phyloP scores from a whole-genome alignment of 208 protist species.

The Crithidia sp. region DNA sequence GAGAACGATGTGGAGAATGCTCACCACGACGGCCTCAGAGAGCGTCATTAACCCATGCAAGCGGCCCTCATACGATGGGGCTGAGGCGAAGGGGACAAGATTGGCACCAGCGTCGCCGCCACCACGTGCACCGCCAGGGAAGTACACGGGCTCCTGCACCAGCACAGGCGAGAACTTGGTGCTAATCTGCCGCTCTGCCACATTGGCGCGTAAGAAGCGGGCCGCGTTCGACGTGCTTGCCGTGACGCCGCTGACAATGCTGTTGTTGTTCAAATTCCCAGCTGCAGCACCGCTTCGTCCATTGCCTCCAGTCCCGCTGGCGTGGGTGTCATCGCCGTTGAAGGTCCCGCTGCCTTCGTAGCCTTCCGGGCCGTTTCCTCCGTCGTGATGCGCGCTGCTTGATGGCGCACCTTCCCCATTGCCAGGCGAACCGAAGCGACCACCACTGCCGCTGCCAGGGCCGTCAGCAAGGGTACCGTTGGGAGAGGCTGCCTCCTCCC shows the following conservation, averaged over 20 bases:
- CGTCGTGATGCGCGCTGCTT: neutral
- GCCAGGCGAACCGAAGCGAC: neutral
- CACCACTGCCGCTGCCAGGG: constrained; percentile 1
- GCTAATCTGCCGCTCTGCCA: constrained; percentile 20
- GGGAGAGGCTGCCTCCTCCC: neutral
- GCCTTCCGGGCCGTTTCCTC: constrained; percentile 8
- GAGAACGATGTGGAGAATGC: constrained; percentile 94
- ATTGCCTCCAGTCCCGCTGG: neutral
- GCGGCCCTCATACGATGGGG: constrained; percentile 29
- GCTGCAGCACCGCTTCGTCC: neutral
- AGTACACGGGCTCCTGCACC: constrained; percentile 26
- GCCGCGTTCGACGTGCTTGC: constrained; percentile 44
- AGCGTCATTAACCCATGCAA: constrained; percentile 74
- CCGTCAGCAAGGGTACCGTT: neutral
- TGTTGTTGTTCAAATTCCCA: neutral
- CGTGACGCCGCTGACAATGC: neutral
- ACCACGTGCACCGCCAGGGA: constrained; percentile 5
- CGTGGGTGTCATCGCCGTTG: neutral
- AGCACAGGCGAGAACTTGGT: constrained; percentile 29
- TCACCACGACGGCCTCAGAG: constrained; percentile 88
- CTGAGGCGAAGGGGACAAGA: neutral
- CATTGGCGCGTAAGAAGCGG: constrained; percentile 53
- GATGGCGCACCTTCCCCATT: neutral
- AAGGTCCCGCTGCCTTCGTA: constrained; percentile 6
- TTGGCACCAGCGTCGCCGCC: neutral